These are phyloP conservation scores for Candida anglica DNA, from an alignment of 805 yeast genomes.

Conservation along the genomic window DNA sequence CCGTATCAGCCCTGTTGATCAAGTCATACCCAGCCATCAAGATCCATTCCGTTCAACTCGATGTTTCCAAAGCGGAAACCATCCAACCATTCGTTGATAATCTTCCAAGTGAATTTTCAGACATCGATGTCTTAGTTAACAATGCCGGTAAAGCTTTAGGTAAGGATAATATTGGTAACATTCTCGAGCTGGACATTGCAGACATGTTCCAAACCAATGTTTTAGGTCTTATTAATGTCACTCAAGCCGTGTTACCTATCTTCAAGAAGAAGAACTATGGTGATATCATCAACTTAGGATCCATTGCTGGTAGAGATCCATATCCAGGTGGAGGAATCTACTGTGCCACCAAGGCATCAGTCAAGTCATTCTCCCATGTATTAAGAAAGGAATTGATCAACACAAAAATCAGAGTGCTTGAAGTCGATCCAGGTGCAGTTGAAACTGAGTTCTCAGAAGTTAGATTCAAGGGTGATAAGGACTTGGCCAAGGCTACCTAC, in stretches of 20 bases:
- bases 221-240: constrained; percentile 30
- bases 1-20: constrained; percentile 21
- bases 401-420: constrained; percentile 33
- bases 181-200: constrained; percentile 23
- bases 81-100: constrained; percentile 24
- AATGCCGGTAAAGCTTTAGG: constrained; percentile 41
- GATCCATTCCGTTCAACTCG: constrained; percentile 27
- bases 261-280: constrained; percentile 32
- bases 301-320: constrained; percentile 35
- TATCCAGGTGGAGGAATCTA: constrained; percentile 37
- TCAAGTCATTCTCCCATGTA: constrained; percentile 26
- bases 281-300: constrained; percentile 34
- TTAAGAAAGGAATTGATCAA: constrained; percentile 34
- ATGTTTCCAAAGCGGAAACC: constrained; percentile 23
- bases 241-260: constrained; percentile 35
- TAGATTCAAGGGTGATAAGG: constrained; percentile 29
- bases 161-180: constrained; percentile 24
- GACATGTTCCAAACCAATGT: constrained; percentile 39
- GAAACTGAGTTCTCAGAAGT: constrained; percentile 36
- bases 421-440: constrained; percentile 40
- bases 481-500: constrained; percentile 29
- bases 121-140: constrained; percentile 34
- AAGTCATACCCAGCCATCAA: constrained; percentile 20
- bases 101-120: constrained; percentile 31
- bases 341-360: constrained; percentile 38